These are phyloP conservation scores for Rhodotorula sp. DNA, from an alignment of 1,284 basidiomycete species.

Conservation along the genomic window DNA sequence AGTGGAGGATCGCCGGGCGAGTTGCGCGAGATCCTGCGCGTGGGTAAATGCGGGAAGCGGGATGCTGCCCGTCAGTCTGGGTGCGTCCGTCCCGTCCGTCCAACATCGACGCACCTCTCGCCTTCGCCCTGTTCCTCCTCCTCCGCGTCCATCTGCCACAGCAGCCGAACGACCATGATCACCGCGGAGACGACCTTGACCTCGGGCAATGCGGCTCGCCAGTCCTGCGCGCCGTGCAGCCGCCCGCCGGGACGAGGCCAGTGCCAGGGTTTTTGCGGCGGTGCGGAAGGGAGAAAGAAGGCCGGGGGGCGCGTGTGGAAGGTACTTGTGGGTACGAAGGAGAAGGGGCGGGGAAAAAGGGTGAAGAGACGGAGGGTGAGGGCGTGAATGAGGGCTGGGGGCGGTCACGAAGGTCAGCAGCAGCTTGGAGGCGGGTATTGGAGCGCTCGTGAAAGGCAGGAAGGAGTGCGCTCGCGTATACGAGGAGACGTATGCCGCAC, in stretches of 20 bases:
- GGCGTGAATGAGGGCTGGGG: slow-evolving; percentile 30
- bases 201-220: slow-evolving; percentile 32
- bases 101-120: neutral
- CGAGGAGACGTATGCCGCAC: slow-evolving; percentile 18
- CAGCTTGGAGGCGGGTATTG: no score
- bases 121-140: neutral
- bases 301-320: neutral
- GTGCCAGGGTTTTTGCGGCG: neutral
- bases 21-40: no score
- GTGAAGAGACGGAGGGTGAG: slow-evolving; percentile 21
- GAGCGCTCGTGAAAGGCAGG: neutral
- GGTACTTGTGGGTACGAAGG: slow-evolving; percentile 17
- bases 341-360: slow-evolving; percentile 15
- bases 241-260: neutral
- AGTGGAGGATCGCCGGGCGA: slow-evolving; percentile 12
- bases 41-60: no score
- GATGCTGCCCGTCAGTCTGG: no score
- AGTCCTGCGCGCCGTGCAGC: slow-evolving; percentile 18
- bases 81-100: neutral
- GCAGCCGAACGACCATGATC: slow-evolving; percentile 20
- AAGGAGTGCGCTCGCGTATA: no score
- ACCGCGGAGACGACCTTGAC: slow-evolving; percentile 28
- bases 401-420: no score
- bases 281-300: neutral
- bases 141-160: slow-evolving; percentile 26